Evolutionary conservation across 495 filamentous ascomycete species (phyloP), one percentile per base, ranked within the genome.

Genomic region (Neurospora hispaniola): DNA sequence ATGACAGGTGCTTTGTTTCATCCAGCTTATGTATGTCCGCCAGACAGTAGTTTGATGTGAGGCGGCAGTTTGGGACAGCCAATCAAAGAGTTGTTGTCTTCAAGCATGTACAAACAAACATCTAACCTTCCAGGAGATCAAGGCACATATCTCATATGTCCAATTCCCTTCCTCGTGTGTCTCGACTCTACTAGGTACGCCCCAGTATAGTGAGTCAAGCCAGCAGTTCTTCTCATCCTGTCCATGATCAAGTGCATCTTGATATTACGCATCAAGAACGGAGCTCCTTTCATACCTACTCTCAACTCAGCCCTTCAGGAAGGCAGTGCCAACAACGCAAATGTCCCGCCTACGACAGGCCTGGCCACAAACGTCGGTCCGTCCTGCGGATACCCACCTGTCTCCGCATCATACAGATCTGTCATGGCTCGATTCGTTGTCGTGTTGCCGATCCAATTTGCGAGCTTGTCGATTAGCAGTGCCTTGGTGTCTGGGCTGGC

Each of bases 301-400:
- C 5, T 27, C 39, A 38, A n/a, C 40, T 44, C 66, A 31, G 27
- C 40, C 40, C 66, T 18, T 27, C 40, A 46, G 68, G 69, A 72
- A 8, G 79, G 78, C 75, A 96, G 81, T 31, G 92, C 91, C 75
- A 97, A 78, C 69, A 95, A 85, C 11, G 94, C 89, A 85, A 96
- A 97, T 78, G 90, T 89, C 1, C 90, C 94, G 3, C 94, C 94
- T 43, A 90, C 85, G 0, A 97, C 94, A 6, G 94, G 94, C 16
- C 94, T 81, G 4, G 93, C 93, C 72, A 88, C 88, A 83, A 97
- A 97, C 41, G 83, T 81, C 31, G 89, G 84, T 1, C 89, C 89
- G 5, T 83, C 83, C 6, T 9, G 42, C 73, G 88, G 92, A 40
- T 80, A 88, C 38, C 81, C 86, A 8, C 90, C 91, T 20, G 84